phyloP scores from a whole-genome alignment of 139 green algal species.

The Choricystis sp. region DNA sequence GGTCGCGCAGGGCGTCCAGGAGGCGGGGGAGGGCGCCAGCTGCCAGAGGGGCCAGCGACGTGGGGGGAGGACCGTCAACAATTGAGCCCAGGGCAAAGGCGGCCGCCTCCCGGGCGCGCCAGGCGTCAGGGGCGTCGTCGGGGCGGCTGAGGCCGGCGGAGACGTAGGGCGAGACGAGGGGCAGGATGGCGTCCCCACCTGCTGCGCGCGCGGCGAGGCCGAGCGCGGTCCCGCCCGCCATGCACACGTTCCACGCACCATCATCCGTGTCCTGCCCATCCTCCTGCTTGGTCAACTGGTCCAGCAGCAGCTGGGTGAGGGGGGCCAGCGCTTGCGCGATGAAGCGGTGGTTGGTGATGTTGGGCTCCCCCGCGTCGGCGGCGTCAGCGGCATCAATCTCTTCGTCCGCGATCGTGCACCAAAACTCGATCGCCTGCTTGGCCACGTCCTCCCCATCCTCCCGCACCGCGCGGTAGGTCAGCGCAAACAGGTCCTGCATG shows the following conservation, averaged over 20 bases:
- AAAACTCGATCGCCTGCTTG: conserved; percentile 92
- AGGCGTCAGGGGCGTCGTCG: conserved; percentile 49
- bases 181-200: conserved; percentile 60
- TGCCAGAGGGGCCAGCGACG: conserved; percentile 46
- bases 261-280: conserved; percentile 83
- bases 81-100: conserved; percentile 94
- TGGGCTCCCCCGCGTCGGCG: conserved; percentile 19
- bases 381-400: conserved; percentile 31
- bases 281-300: conserved; percentile 94
- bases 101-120: conserved; percentile 81
- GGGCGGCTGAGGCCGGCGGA: conserved; percentile 68
- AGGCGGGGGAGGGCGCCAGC: conserved; percentile 55
- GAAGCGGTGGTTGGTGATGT: conserved; percentile 61
- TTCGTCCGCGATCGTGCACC: conserved; percentile 69
- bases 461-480: conserved; percentile 57
- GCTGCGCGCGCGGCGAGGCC: conserved; percentile 54
- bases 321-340: conserved; percentile 58
- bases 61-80: conserved; percentile 67
- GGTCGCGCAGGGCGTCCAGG: conserved; percentile 56
- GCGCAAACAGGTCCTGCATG: conserved; percentile 86
- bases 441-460: conserved; percentile 81
- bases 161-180: conserved; percentile 69
- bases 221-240: conserved; percentile 82
- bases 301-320: conserved; percentile 81
- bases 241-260: conserved; percentile 74